Base-by-base conservation (phyloP, 2,329 filamentous ascomycete genomes). In the Neoarthrinium moseri region DNA sequence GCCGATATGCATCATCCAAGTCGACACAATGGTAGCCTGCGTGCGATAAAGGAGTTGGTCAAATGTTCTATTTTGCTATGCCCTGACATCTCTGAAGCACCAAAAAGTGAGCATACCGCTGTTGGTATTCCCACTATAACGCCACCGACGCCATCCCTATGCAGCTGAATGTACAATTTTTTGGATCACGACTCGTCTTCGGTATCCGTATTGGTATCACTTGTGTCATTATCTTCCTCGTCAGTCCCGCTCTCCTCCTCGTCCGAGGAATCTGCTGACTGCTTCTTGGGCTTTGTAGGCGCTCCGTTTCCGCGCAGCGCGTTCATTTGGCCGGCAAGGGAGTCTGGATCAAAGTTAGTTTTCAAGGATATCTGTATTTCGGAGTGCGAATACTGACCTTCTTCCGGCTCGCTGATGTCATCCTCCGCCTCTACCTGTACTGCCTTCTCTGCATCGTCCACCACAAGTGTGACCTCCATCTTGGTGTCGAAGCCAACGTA, bases 341-440 rank as follows among this genome's bases (percentile, higher is more conserved):
- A 91, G 69, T 95, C 90, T 54, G 68, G 59, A 47, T 32, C 46
- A 32, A 22, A 42, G 37, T 37, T 24, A 42, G 39, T 20, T 18
- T 13, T 8, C 6, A 20, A 6, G 12, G 6, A 4, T n/a, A 23
- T n/a, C 8, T 12, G 7, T n/a, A 23, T n/a, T 6, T 12, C 8
- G 3, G 12, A 22, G 17, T 34, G 40, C 36, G 42, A 27, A 17
- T 52, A 46, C 40, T 45, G 36, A 96, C 94, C 94, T 76, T 99
- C 94, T 53, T 97, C 94, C 27, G 95, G 94, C 66, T 99, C 94
- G 63, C 89, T 95, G 55, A 99, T 99, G 48, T 99, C 94, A 59
- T 96, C 94, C 56, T 96, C 91, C 38, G 84, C 87, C 43, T 82
- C 81, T 62, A 95, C 84, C 55, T 86, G 81, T 17, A 81, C 86